Percentiles rank a stretch among this genome's conserved stretches.
phyloP scores from a whole-genome alignment of 805 yeast genomes.

The Priceomyces haplophilus region DNA sequence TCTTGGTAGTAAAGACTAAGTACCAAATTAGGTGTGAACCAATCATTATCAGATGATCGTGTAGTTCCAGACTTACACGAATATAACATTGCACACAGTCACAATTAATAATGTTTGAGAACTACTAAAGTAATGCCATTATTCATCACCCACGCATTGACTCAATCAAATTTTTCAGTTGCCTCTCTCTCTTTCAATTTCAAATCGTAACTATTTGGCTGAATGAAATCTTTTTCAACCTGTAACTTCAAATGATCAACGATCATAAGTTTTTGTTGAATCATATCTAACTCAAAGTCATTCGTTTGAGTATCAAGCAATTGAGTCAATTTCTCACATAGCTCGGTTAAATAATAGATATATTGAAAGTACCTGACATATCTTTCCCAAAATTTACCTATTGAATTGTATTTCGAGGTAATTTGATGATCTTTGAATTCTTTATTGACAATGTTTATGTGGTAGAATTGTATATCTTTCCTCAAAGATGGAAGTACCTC shows the following conservation, averaged over 20 bases:
- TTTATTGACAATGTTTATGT: background rate
- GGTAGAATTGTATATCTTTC: slow-evolving; percentile 13
- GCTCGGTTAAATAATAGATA: slow-evolving; percentile 8
- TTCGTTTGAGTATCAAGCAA: slow-evolving; percentile 7
- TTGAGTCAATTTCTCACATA: slow-evolving; percentile 8
- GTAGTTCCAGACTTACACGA: too few species aligned
- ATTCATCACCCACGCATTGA: too few species aligned
- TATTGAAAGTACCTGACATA: slow-evolving; percentile 8
- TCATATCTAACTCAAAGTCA: slow-evolving; percentile 7
- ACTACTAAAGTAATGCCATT: too few species aligned
- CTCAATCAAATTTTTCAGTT: too few species aligned
- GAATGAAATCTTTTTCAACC: background rate
- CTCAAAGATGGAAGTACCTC: slow-evolving; percentile 29
- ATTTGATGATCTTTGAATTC: slow-evolving; percentile 7
- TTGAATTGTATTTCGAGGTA: slow-evolving; percentile 8
- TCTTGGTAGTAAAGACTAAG: too few species aligned
- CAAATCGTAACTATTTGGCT: background rate
- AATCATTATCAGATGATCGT: too few species aligned
- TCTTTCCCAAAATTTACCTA: slow-evolving; percentile 10
- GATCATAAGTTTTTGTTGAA: slow-evolving; percentile 12
- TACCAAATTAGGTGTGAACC: too few species aligned
- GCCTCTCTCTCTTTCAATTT: too few species aligned
- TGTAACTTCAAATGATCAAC: slow-evolving; percentile 8
- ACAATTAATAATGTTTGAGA: too few species aligned
- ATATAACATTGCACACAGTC: too few species aligned